These are phyloP conservation scores for Macrophomina phaseolina DNA, from an alignment of 2,329 filamentous ascomycete species.

Conservation along the genomic window DNA sequence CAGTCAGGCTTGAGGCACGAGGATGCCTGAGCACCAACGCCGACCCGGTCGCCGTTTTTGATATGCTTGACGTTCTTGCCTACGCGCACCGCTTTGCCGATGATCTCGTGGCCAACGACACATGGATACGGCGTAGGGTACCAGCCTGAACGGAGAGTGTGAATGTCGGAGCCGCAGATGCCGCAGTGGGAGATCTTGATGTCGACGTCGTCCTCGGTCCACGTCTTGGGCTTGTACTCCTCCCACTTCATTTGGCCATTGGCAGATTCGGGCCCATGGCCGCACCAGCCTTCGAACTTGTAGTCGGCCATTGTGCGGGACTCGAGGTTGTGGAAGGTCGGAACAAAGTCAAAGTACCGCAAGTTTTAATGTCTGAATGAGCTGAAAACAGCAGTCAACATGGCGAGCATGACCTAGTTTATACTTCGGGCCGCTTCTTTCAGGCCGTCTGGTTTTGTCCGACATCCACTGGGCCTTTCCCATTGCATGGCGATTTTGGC, in stretches of 20 bases:
- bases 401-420: too few relatives aligned
- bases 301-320: conserved; percentile 41
- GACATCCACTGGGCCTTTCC: too few relatives aligned
- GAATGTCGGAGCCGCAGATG: conserved; percentile 36
- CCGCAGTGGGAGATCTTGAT: conserved; percentile 48
- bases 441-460: too few relatives aligned
- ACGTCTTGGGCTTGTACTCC: conserved; percentile 53
- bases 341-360: too few relatives aligned
- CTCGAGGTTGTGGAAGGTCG: too few relatives aligned
- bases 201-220: conserved; percentile 47
- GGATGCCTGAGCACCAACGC: conserved; percentile 57
- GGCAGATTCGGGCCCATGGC: conserved; percentile 54
- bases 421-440: too few relatives aligned
- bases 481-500: too few relatives aligned
- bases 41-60: conserved; percentile 65
- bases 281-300: conserved; percentile 65
- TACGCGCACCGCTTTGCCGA: conserved; percentile 46
- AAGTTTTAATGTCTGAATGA: too few relatives aligned
- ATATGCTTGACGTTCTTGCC: conserved; percentile 50
- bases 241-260: conserved; percentile 63
- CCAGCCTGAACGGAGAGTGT: conserved; percentile 44
- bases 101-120: conserved; percentile 51
- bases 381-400: too few relatives aligned
- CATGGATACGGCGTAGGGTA: conserved; percentile 51
- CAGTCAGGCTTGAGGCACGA: conserved; percentile 57